Evolutionary conservation across 2,329 filamentous ascomycete species (phyloP), one percentile per base, ranked within the genome.

Genomic region (Cladophialophora psammophila): DNA sequence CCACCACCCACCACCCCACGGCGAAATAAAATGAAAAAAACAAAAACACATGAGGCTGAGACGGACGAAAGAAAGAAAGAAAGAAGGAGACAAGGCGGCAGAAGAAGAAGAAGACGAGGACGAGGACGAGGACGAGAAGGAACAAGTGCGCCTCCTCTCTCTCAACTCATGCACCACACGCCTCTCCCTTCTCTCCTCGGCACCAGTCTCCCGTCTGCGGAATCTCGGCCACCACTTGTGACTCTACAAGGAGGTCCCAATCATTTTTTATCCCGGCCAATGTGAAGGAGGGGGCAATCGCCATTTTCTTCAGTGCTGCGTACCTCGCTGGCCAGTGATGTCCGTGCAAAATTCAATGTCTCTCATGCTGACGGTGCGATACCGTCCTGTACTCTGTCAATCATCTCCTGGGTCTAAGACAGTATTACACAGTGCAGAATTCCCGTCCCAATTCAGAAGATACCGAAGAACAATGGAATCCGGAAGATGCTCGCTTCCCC

Each of bases 341-440:
- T 20, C n/a, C 5, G 8, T n/a, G 9, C n/a, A 48, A 20, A 9
- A 7, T 48, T 20, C 4, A n/a, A 10, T 20, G 42, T 48, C 5
- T 20, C 42, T 48, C 42, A 26, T 7, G 3, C 3, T 26, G 26
- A 26, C 3, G 26, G 3, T 26, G 7, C 42, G 5, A 20, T 48
- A n/a, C 42, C 42, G 18, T 48, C n/a, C 42, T 48, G 42, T 50
- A 50, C n/a, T 18, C 18, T 20, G 45, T 50, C 45, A 50, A 26
- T 3, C 45, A 31, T 31, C 18, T 50, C 26, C 26, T 26, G 26
- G 26, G 26, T 50, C 45, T 18, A 8, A 13, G 8, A 12, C 26
- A 50, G 20, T 50, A 26, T 50, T 31, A 50, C 18, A 50, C 45
- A 31, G 45, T 50, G 20, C 45, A 7, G 10, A 20, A 8, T 48